Base-by-base conservation (phyloP, 805 yeast species). In the Myxozyma nipponensis region DNA sequence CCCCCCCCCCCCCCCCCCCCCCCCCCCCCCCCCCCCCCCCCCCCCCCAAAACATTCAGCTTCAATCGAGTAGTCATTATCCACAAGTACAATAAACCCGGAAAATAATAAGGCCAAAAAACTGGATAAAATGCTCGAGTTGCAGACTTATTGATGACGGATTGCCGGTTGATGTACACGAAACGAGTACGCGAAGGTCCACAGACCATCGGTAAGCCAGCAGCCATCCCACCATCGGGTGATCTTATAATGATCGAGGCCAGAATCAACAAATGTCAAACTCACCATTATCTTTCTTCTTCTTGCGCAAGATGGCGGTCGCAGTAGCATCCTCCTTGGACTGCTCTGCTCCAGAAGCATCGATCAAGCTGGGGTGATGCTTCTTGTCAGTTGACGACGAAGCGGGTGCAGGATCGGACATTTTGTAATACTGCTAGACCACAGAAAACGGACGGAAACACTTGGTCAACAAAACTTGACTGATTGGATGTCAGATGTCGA, bases 271-370 rank as follows among this genome's bases (percentile, higher is more conserved):
- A 26, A 41, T 24, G 23, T 47, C n/a, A n/a, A 10, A 44, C 63
- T 28, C 46, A 62, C 66, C 87, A 70, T 93, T 93, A 66, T 86
- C 96, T 79, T 91, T 91, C 93, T 93, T 91, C 83, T 93, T 93
- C 73, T 91, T 82, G 75, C 96, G 85, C 65, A 93, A 76, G 66
- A 93, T 93, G 41, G 99, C 99, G 49, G 98, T 93, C 59, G 99
- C 99, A 47, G 96, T 88, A 59, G 77, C 80, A 62, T 78, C 82
- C 42, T 72, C 72, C 62, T 82, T 86, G 38, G 73, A 73, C 49
- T 68, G 62, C 40, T 76, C 77, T 42, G 79, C 77, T 45, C 93
- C 93, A 45, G 89, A 81, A 58, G 84, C 87, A 59, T 81, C 84
- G 58, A 76, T 65, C 56, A 79, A 70, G 38, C 58, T 57, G 19